Percentiles rank a stretch among this genome's conserved stretches.
phyloP scores from a whole-genome alignment of 2,329 filamentous ascomycete species.

The Eutypa lata region DNA sequence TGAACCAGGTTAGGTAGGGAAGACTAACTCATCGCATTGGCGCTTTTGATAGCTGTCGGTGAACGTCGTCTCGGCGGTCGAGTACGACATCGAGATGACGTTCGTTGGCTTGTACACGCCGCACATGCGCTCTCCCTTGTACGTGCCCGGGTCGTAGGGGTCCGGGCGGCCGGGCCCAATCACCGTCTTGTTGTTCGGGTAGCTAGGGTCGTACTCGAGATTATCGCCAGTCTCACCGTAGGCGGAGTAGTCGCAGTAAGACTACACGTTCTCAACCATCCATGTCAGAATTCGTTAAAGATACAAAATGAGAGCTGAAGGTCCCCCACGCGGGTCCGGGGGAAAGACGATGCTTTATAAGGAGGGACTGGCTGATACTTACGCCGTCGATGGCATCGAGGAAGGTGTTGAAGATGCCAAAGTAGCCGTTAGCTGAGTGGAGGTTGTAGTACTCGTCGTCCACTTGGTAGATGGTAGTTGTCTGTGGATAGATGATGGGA shows the following conservation, averaged over 20 bases:
- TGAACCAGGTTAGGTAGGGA: too few species aligned
- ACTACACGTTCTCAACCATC: constrained; percentile 16
- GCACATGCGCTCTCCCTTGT: constrained; percentile 34
- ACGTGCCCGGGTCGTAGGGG: constrained; percentile 36
- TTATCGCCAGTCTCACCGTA: constrained; percentile 41
- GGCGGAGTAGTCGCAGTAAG: constrained; percentile 42
- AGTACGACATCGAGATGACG: constrained; percentile 47
- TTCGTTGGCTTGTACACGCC: constrained; percentile 39
- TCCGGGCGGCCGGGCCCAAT: constrained; percentile 36
- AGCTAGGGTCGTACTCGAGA: constrained; percentile 37
- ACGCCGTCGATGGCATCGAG: constrained; percentile 40
- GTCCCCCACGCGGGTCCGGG: too few species aligned
- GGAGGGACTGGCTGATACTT: background rate
- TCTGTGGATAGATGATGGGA: constrained; percentile 20
- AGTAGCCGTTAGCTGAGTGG: constrained; percentile 15
- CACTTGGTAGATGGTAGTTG: constrained; percentile 17
- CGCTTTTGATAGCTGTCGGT: constrained; percentile 41
- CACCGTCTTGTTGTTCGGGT: constrained; percentile 35
- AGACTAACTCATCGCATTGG: constrained; percentile 35
- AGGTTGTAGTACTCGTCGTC: constrained; percentile 22
- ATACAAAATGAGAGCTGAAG: too few species aligned
- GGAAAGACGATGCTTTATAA: background rate
- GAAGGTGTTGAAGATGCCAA: constrained; percentile 37
- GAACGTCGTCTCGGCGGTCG: constrained; percentile 41
- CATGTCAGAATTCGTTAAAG: too few species aligned